Evolutionary conservation across 2,329 filamentous ascomycete species (phyloP).

Genomic region (Aspergillus versicolor): DNA sequence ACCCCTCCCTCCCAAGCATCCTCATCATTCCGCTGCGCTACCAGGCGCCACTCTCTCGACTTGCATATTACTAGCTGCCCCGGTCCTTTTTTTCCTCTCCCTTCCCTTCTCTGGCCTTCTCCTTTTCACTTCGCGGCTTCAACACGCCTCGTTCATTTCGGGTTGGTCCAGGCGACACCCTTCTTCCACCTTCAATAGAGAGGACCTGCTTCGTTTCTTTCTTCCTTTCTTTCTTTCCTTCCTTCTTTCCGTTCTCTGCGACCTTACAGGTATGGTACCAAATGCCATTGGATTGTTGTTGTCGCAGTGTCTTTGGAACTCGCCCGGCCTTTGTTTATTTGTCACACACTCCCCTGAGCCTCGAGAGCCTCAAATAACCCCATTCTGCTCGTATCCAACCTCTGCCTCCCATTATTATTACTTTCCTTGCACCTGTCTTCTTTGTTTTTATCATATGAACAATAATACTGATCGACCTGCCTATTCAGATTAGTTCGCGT

Average conservation of each 20-base stretch:
- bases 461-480: constrained; percentile 10
- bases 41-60: constrained; percentile 19
- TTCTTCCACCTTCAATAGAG: constrained; percentile 11
- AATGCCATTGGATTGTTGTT: constrained; percentile 13
- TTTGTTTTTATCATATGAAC: too few species aligned
- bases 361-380: constrained; percentile 3
- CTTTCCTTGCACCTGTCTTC: too few species aligned
- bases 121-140: constrained; percentile 18
- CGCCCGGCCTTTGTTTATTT: constrained; percentile 14
- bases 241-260: constrained; percentile 1
- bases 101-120: constrained; percentile 11
- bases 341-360: neutral
- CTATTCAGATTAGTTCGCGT: constrained; percentile 24
- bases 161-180: constrained; percentile 27
- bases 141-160: constrained; percentile 15
- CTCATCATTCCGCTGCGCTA: constrained; percentile 12
- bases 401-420: neutral
- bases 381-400: constrained; percentile 3
- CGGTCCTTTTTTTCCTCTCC: constrained; percentile 16
- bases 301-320: constrained; percentile 14
- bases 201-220: constrained; percentile 1
- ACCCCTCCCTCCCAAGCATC: constrained; percentile 11
- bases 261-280: constrained; percentile 9
- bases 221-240: neutral
- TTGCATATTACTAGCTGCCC: constrained; percentile 24